A percentile compares a stretch with the other conserved stretches of the same genome.
phyloP scores from a whole-genome alignment of 2,329 filamentous ascomycete genomes.

The Scleromitrula shiraiana region DNA sequence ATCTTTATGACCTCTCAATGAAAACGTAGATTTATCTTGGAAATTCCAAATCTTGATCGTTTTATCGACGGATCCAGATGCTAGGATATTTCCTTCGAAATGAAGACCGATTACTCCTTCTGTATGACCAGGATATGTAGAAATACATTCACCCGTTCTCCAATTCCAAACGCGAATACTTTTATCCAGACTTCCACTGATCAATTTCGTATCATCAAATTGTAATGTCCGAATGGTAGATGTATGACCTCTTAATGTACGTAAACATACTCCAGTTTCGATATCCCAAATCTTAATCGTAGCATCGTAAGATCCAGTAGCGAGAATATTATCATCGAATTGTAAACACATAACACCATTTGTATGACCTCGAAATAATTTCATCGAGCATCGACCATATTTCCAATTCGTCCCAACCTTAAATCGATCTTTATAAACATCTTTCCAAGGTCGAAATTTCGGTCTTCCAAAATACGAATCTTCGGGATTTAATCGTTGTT shows the following conservation, averaged over 20 bases:
- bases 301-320: constrained; percentile 89
- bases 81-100: constrained; percentile 76
- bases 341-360: constrained; percentile 68
- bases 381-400: constrained; percentile 79
- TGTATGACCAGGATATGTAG: constrained; percentile 69
- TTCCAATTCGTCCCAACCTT: constrained; percentile 98
- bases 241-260: constrained; percentile 77
- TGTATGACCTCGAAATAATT: constrained; percentile 75
- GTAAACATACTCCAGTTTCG: constrained; percentile 74
- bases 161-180: constrained; percentile 96
- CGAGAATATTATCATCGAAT: constrained; percentile 82
- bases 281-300: constrained; percentile 97
- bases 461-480: constrained; percentile 32
- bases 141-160: constrained; percentile 80
- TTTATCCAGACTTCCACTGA: constrained; percentile 80
- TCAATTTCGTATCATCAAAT: constrained; percentile 85
- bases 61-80: constrained; percentile 82
- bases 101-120: constrained; percentile 82
- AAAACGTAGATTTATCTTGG: constrained; percentile 70
- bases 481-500: constrained; percentile 18
- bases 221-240: constrained; percentile 81
- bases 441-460: constrained; percentile 77
- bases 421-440: constrained; percentile 91
- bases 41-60: constrained; percentile 93
- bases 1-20: constrained; percentile 76